These are phyloP conservation scores for Pichia scutulata DNA, from an alignment of 805 yeast genomes.

Conservation along the genomic window DNA sequence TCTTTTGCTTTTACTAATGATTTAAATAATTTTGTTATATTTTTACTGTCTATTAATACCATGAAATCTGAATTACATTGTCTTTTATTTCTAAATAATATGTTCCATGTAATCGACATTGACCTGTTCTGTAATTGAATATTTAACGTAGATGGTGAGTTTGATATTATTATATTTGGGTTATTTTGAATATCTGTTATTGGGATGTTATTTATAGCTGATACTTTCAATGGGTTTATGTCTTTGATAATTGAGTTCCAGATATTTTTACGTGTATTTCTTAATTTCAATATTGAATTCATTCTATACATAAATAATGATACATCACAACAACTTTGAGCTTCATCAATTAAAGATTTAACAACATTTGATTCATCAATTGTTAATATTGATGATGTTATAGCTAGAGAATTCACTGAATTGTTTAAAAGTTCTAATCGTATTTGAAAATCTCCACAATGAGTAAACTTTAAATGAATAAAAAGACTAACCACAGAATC, in stretches of 20 bases:
- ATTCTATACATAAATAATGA: constrained; percentile 5
- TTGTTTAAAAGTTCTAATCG: background rate
- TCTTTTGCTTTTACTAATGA: constrained; percentile 5
- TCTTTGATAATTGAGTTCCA: constrained; percentile 1
- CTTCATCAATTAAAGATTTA: background rate
- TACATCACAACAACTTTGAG: background rate
- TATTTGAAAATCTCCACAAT: background rate
- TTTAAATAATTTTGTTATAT: constrained; percentile 6
- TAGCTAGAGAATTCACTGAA: background rate
- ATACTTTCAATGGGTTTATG: background rate
- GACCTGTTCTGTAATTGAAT: background rate
- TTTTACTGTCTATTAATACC: constrained; percentile 1
- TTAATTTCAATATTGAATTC: constrained; percentile 5
- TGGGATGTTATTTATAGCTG: background rate
- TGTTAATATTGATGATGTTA: background rate
- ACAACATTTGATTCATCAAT: background rate
- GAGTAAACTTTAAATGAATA: background rate
- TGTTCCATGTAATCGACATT: constrained; percentile 1
- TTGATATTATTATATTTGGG: background rate
- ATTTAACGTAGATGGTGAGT: constrained; percentile 1
- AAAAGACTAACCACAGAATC: too few relatives aligned
- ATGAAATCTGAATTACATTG: constrained; percentile 6
- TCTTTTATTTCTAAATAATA: background rate
- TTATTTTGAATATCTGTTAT: background rate
- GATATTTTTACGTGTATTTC: constrained; percentile 3